A percentile compares a stretch with the other conserved stretches of the same genome.
These are phyloP conservation scores for Yarrowia sp. DNA, from an alignment of 805 yeast species.

Conservation along the genomic window DNA sequence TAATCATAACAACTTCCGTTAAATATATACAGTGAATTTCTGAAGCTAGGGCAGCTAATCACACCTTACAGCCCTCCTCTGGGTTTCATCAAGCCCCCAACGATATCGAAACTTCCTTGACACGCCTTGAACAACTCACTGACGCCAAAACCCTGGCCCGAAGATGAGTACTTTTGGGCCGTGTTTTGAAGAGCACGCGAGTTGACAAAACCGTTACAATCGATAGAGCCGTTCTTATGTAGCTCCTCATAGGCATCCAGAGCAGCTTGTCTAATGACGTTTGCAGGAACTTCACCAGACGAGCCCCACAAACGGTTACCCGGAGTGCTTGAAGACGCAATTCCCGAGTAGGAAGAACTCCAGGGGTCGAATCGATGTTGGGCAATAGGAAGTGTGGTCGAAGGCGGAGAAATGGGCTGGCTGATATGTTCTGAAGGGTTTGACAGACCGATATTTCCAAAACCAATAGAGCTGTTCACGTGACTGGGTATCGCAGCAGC, in stretches of 20 bases:
- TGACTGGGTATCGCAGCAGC: not conserved
- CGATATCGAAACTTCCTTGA: not conserved
- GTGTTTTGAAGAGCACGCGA: constrained; percentile 4
- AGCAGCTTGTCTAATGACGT: constrained; percentile 19
- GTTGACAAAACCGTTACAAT: constrained; percentile 5
- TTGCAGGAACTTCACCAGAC: not conserved
- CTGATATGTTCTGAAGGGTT: not conserved
- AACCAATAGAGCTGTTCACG: not conserved
- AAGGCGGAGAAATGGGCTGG: not conserved
- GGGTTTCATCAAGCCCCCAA: constrained; percentile 17
- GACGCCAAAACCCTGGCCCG: constrained; percentile 6
- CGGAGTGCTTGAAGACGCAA: not conserved
- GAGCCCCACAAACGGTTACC: not conserved
- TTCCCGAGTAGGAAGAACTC: constrained; percentile 15
- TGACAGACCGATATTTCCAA: not conserved
- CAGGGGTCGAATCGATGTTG: constrained; percentile 21
- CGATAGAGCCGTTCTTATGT: not conserved
- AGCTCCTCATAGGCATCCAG: constrained; percentile 21
- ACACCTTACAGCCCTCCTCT: not conserved
- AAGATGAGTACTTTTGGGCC: constrained; percentile 8
- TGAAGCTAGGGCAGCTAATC: not conserved
- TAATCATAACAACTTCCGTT: not conserved
- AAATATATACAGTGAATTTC: constrained; percentile 3
- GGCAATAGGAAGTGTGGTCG: not conserved
- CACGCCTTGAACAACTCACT: constrained; percentile 6